A percentile compares a stretch with the other conserved stretches of the same genome.
These are phyloP conservation scores for Pseudogymnoascus sp. DNA, from an alignment of 2,329 filamentous ascomycete species.

Conservation along the genomic window DNA sequence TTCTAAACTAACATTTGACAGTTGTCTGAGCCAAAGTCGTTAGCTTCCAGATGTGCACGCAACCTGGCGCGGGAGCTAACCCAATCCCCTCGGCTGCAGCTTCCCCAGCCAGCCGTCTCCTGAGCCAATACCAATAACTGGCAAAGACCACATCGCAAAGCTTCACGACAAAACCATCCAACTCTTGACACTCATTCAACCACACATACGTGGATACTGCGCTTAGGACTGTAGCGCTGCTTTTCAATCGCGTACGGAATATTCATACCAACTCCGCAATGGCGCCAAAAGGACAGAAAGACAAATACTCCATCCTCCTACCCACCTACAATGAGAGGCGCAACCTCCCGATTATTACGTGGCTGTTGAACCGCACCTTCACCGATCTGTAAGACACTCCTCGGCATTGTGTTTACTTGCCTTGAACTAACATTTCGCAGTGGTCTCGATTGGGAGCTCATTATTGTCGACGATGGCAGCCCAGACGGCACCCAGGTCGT, in stretches of 20 bases:
- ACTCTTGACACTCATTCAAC: neutral
- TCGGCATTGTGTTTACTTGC: slow-evolving; percentile 13
- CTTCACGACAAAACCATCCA: slow-evolving; percentile 2
- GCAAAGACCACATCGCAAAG: slow-evolving; percentile 9
- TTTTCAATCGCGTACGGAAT: neutral
- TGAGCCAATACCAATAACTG: slow-evolving; percentile 6
- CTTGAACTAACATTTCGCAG: neutral
- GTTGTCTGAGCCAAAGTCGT: neutral
- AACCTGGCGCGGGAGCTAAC: slow-evolving; percentile 7
- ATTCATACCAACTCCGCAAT: slow-evolving; percentile 1
- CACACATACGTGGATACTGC: neutral
- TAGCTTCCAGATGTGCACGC: slow-evolving; percentile 1
- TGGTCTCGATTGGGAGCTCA: slow-evolving; percentile 82
- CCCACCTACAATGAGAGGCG: slow-evolving; percentile 98
- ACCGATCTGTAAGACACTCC: slow-evolving; percentile 62
- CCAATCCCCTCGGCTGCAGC: slow-evolving; percentile 4
- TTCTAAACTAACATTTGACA: neutral
- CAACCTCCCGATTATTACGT: slow-evolving; percentile 93
- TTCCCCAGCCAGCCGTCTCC: slow-evolving; percentile 5
- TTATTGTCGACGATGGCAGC: slow-evolving; percentile 96
- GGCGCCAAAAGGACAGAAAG: slow-evolving; percentile 29
- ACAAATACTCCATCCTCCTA: slow-evolving; percentile 96
- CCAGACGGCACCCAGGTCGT: slow-evolving; percentile 91
- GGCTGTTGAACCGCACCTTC: slow-evolving; percentile 89
- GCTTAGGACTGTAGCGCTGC: neutral